A percentile compares a stretch with the other conserved stretches of the same genome.
phyloP scores from a whole-genome alignment of 2,329 filamentous ascomycete genomes.

The Bisporella sp. region DNA sequence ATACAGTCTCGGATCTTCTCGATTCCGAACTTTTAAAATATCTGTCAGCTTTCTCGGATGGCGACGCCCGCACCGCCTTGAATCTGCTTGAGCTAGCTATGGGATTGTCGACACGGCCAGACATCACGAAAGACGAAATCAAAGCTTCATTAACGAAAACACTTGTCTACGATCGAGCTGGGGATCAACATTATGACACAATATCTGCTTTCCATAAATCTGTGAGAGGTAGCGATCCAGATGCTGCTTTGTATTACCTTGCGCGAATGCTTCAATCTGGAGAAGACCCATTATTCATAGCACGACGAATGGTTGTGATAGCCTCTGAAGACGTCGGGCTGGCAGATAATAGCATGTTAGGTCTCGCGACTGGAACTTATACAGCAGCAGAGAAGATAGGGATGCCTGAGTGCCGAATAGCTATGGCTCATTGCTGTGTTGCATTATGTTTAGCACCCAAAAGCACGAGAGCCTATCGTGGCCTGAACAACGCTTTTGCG shows the following conservation, averaged over 20 bases:
- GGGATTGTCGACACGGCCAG: conserved; percentile 58
- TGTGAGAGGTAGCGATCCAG: conserved; percentile 76
- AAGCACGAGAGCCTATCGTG: conserved; percentile 80
- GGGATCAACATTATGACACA: conserved; percentile 95
- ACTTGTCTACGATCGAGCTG: conserved; percentile 87
- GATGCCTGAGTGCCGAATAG: conserved; percentile 90
- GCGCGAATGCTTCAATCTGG: conserved; percentile 93
- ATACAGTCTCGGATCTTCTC: conserved; percentile 47
- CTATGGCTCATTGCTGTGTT: conserved; percentile 79
- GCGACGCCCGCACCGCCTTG: conserved; percentile 85
- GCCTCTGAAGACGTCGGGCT: conserved; percentile 91
- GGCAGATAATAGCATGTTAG: conserved; percentile 77
- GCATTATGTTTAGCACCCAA: conserved; percentile 78
- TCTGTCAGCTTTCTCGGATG: conserved; percentile 80
- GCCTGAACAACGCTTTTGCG: conserved; percentile 70
- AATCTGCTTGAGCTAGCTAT: conserved; percentile 89
- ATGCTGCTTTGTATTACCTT: conserved; percentile 90
- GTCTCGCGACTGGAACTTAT: conserved; percentile 79
- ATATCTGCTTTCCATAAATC: conserved; percentile 98
- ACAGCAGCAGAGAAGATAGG: conserved; percentile 88
- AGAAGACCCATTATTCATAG: conserved; percentile 89
- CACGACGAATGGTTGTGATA: conserved; percentile 87
- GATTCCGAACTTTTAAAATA: conserved; percentile 74
- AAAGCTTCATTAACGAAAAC: conserved; percentile 84
- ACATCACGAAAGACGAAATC: conserved; percentile 67